Evolutionary conservation across 345 rosid genomes (phyloP).

Genomic region (Eucalyptus caleyi): DNA sequence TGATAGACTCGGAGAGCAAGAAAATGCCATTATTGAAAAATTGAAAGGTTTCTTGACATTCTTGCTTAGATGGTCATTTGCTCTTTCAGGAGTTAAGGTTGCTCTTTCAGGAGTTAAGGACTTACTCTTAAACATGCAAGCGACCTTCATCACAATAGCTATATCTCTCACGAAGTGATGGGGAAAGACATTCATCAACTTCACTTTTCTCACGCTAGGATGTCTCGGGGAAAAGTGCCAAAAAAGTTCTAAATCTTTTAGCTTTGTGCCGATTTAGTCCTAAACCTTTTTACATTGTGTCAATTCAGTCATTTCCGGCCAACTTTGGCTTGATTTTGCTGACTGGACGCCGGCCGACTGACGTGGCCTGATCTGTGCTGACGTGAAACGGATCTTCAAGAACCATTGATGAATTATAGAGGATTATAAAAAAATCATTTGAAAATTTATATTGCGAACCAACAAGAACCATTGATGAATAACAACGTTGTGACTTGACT

Average conservation of each 20-base stretch:
- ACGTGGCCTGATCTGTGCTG: no score
- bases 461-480: not conserved
- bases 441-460: not conserved
- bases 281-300: no score
- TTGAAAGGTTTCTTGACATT: no score
- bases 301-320: no score
- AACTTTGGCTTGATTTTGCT: no score
- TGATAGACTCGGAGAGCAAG: not conserved
- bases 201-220: not conserved
- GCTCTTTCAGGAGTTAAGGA: not conserved
- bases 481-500: rapidly evolving
- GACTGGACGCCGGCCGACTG: no score
- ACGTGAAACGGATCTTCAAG: not conserved
- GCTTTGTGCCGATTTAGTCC: no score
- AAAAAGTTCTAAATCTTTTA: no score
- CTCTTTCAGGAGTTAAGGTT: not conserved
- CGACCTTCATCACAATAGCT: not conserved
- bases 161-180: no score
- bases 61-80: not conserved
- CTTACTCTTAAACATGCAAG: not conserved
- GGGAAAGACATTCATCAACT: not conserved
- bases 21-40: not conserved
- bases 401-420: no score
- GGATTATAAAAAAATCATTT: no score
- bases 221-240: no score